Evolutionary conservation across 768 basidiomycete species (phyloP).

Genomic region (Leccinum subtestaceum): DNA sequence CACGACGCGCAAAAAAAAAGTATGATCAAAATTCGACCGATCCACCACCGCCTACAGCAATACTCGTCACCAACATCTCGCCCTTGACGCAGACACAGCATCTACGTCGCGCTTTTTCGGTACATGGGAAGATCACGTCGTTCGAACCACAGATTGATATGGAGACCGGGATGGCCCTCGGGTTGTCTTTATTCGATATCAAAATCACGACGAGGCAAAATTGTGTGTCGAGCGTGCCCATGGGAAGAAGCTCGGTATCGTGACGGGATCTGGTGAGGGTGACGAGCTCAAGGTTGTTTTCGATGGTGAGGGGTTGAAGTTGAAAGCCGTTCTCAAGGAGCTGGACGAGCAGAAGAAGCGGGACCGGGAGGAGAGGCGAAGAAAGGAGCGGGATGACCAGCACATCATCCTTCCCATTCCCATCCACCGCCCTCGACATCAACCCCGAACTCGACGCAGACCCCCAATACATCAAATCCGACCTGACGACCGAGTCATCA

Average conservation of each 20-base stretch:
- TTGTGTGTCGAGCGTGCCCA: slow-evolving; percentile 64
- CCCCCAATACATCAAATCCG: slow-evolving; percentile 20
- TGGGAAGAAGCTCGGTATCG: slow-evolving; percentile 56
- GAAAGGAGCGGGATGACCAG: slow-evolving; percentile 33
- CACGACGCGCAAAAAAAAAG: slow-evolving; percentile 37
- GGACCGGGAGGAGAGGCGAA: slow-evolving; percentile 48
- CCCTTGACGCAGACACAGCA: slow-evolving; percentile 64
- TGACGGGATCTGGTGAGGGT: slow-evolving; percentile 41
- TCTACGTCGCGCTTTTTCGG: slow-evolving; percentile 63
- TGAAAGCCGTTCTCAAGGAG: slow-evolving; percentile 66
- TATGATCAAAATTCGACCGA: slow-evolving; percentile 72
- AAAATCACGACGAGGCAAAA: slow-evolving; percentile 63
- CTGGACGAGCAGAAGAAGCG: slow-evolving; percentile 50
- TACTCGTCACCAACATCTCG: slow-evolving; percentile 71
- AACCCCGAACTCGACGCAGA: slow-evolving; percentile 29
- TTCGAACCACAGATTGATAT: slow-evolving; percentile 80
- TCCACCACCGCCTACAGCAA: slow-evolving; percentile 68
- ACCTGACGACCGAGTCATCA: slow-evolving; percentile 26
- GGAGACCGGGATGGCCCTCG: slow-evolving; percentile 77
- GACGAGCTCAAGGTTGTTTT: slow-evolving; percentile 74
- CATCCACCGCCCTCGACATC: slow-evolving; percentile 18
- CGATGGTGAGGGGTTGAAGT: slow-evolving; percentile 68
- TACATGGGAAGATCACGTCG: slow-evolving; percentile 58
- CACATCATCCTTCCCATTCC: slow-evolving; percentile 12
- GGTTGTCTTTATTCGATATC: slow-evolving; percentile 76